Evolutionary conservation across 306 rosid species (phyloP), one percentile per base, ranked within the genome.

Genomic region (Cicer yamashitae): DNA sequence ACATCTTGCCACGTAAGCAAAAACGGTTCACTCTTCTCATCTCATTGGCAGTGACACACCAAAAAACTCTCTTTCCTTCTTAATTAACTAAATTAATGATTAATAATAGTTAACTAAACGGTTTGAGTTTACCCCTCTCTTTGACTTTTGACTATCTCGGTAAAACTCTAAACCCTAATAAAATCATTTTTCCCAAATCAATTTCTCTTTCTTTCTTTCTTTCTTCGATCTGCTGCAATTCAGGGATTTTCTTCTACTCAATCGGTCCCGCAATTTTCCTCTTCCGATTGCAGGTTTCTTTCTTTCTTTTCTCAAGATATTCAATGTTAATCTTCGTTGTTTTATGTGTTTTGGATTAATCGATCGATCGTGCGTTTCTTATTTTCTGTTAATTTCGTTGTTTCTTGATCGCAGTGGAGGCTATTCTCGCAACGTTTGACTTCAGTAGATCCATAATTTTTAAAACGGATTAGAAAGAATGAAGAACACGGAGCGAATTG

Each of bases 401-500:
- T 71, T 80, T 80, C 54, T 80, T 63, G 74, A 78, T 85, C 78
- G 71, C 88, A 82, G 90, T 79, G 88, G 87, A 74, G 87, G 76
- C 82, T 63, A 71, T 70, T 76, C 63, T 67, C 60, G 47, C 67
- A 53, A 59, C 54, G 38, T 68, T 82, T 70, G 54, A 51, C 70
- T 83, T 83, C 63, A 18, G 57, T 30, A 70, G 87, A 89, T 89
- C 85, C 68, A 61, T 14, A 50, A 17, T 75, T 81, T 37, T 34
- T 53, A n/a, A 46, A 8, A 34, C 54, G 52, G 52, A 22, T 61
- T 58, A 39, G 70, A n/a, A 22, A 63, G 51, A 50, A 94, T 94
- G 98, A 91, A 87, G 88, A 91, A 81, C 83, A 86, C 80, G 1
- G 97, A 91, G 75, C 94, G 97, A 63, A 46, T 94, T 73, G 97